A percentile compares a stretch with the other conserved stretches of the same genome.
phyloP scores from a whole-genome alignment of 371 early-diverging fungal genomes.

The Blastocladiella emersonii region DNA sequence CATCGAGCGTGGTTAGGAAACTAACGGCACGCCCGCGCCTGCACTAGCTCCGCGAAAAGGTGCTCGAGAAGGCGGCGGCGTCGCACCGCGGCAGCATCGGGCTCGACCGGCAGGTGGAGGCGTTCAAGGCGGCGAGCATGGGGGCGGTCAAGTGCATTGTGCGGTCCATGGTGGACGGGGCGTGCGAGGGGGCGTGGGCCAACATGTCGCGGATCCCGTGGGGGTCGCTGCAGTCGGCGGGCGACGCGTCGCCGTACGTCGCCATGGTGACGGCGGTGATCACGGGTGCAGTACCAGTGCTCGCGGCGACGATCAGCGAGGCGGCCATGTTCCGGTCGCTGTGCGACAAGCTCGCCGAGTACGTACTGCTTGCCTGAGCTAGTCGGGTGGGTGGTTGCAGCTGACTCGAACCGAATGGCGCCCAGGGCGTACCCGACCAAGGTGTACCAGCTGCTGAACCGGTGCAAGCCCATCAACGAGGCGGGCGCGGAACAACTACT shows the following conservation, averaged over 20 bases:
- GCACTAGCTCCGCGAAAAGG: conserved; percentile 62
- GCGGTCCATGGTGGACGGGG: conserved; percentile 41
- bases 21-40: no score
- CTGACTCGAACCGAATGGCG: conserved; percentile 2
- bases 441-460: conserved; percentile 43
- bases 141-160: conserved; percentile 13
- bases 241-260: conserved; percentile 85
- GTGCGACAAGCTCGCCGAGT: conserved; percentile 83
- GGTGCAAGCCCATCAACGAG: conserved; percentile 66
- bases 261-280: conserved; percentile 14
- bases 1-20: no score
- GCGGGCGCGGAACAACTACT: conserved; percentile 82
- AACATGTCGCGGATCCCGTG: conserved; percentile 61
- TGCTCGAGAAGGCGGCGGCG: conserved; percentile 59
- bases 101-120: conserved; percentile 55
- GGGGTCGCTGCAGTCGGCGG: conserved; percentile 67
- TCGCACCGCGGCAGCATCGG: conserved; percentile 45
- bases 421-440: conserved; percentile 12
- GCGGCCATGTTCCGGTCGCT: conserved; percentile 66
- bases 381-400: background rate
- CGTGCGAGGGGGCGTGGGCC: conserved; percentile 47
- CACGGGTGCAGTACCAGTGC: conserved; percentile 25
- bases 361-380: conserved; percentile 13
- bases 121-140: conserved; percentile 46
- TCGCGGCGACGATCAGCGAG: conserved; percentile 47